Evolutionary conservation across 306 rosid species (phyloP), one percentile per base, ranked within the genome.

Genomic region (Vicia villosa): DNA sequence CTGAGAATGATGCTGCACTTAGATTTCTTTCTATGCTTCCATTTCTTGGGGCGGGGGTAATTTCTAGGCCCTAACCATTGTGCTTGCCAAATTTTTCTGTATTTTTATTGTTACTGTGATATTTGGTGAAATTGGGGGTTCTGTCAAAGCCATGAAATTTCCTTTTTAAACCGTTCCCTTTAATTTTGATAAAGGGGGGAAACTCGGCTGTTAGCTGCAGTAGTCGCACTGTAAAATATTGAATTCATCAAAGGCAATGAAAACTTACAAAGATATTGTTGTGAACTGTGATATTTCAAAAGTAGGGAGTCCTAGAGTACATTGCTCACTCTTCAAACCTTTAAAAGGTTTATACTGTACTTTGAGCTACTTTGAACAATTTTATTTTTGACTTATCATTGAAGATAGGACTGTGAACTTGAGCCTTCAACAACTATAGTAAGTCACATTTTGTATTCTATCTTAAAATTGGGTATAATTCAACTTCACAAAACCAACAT

Each of bases 381-480:
- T 13, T 16, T n/a, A 47, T 46, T 47, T 16, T 47, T 16, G 21
- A 47, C 43, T 16, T 36, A 36, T 55, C 73, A 51, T 14, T 17
- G 49, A 40, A 7, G 49, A 19, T 19, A 4, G 36, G 36, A 32
- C 21, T 50, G n/a, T 10, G 58, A 70, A 16, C 12, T 70, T 41
- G 34, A 57, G 46, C 54, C 30, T 70, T 37, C 57, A 26, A 41
- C 16, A 24, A 70, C 15, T 15, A 16, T 22, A 13, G 56, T 41
- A 40, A 13, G 66, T 41, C 28, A 69, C 32, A 24, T 6, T 69
- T 24, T 68, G 43, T 5, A 52, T 47, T 47, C 22, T 47, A 47
- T 47, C 22, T 16, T 47, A 16, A 47, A 46, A 15, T 26, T 26
- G 5, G 30, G 30, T 26, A 3, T n/a, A n/a, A 26, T 26, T 26